Evolutionary conservation across 202 grass and related monocot genomes (phyloP), one percentile per base, ranked within the genome.

Genomic region (Musa balbisiana): DNA sequence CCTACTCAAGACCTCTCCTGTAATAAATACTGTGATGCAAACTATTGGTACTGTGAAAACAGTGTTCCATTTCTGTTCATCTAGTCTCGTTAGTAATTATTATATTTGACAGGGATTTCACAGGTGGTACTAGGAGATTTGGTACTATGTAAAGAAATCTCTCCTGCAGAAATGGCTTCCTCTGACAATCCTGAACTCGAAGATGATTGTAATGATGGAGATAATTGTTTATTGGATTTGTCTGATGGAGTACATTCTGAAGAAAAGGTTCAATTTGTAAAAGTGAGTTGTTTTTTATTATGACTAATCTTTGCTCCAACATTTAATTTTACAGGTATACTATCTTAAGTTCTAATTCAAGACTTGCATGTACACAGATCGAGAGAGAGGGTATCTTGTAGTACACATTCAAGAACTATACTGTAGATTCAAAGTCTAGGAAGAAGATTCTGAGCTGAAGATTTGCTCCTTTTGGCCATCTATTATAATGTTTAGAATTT

Each of bases 121-220:
- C 85, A 90, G 79, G 88, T 94, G 78, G 77, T 91, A 71, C 73
- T 91, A 82, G 94, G 94, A 72, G 94, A 98, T 73, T 83, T 93
- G 62, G 87, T 98, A 73, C 91, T 92, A 82, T 87, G 80, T 75
- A 98, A 98, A 86, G 88, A 92, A 79, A 82, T 53, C 52, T 83
- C 23, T 78, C 73, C 67, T 63, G 79, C 71, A 82, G 83, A 89
- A 76, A 67, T 55, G 74, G 51, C 76, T 76, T 75, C 86, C 23
- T 33, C 89, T 56, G 62, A 81, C 78, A 85, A 59, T 83, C 76
- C 67, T 76, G 86, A 92, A 77, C 62, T 74, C 58, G 83, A 89
- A 74, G 75, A 82, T 85, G 79, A 69, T 74, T 78, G 58, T 73
- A 69, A 72, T 89, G 81, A 87, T 86, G 80, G 73, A 53, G 59